Evolutionary conservation across 176 grass and related monocot species (phyloP), one percentile per base, ranked within the genome.

Genomic region (Alloteropsis semialata): DNA sequence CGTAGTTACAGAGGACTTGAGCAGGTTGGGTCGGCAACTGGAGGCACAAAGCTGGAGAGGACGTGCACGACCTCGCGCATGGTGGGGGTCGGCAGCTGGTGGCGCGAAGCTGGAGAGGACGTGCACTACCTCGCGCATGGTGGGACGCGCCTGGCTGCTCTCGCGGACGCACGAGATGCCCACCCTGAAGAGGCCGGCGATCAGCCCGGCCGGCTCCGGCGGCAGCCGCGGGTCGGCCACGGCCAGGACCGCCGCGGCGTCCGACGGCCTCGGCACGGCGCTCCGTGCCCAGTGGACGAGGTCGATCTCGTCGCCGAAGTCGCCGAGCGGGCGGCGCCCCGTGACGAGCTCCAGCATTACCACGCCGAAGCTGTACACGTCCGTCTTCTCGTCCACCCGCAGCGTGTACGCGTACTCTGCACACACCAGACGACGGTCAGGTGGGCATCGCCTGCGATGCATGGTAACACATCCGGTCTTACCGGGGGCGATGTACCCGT

Each of bases 401-500:
- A 96, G 88, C 8, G 93, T 96, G 71, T 96, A 96, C 0, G 90
- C 93, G 32, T 96, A 96, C 38, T 96, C 93, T 96, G 80, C 22
- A 33, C 11, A 1, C 55, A 62, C 33, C 0, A 11, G 0, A 33
- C 8, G 10, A 46, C 4, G 11, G 44, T 13, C 3, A 15, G 3
- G 13, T 46, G 44, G 13, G 44, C 44, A 46, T 15, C 4, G 2
- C 13, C 16, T 46, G 14, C 15, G 44, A 46, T 14, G n/a, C n/a
- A n/a, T n/a, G n/a, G n/a, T n/a, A n/a, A n/a, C n/a, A 4, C 14
- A 3, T 15, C 6, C 21, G 57, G 2, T 33, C 29, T 24, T 76
- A 93, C 94, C 91, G 74, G 95, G 92, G 1, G 95, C 90, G 59
- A 97, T 97, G 88, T 94, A 97, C 76, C 95, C 95, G 63, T 91